These are phyloP conservation scores for Pseudogymnoascus sp. DNA, from an alignment of 2,329 filamentous ascomycete species.

Conservation along the genomic window DNA sequence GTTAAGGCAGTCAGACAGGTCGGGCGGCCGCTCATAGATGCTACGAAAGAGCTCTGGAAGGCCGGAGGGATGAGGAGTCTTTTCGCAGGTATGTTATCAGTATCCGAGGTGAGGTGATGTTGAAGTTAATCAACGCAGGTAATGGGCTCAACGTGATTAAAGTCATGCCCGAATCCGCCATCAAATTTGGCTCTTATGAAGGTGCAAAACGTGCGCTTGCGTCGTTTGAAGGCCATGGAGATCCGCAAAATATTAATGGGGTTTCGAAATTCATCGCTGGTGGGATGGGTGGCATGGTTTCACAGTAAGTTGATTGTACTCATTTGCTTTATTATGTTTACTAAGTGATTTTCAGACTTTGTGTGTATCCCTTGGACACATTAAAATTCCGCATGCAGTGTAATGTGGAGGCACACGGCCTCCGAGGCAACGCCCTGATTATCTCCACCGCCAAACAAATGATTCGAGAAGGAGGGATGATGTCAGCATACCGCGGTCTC, in stretches of 20 bases:
- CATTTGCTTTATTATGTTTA: not conserved
- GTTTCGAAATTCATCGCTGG: slow-evolving; percentile 87
- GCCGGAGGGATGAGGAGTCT: slow-evolving; percentile 82
- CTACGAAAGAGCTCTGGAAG: slow-evolving; percentile 71
- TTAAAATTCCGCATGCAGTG: slow-evolving; percentile 77
- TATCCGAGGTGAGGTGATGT: slow-evolving; percentile 10
- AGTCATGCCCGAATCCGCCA: slow-evolving; percentile 97
- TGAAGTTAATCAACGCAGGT: slow-evolving; percentile 44
- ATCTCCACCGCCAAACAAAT: slow-evolving; percentile 78
- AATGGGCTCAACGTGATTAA: slow-evolving; percentile 96
- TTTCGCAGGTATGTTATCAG: slow-evolving; percentile 67
- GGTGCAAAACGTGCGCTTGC: slow-evolving; percentile 84
- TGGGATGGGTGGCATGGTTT: slow-evolving; percentile 86
- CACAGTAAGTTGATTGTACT: slow-evolving; percentile 55
- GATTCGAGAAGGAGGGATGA: slow-evolving; percentile 66
- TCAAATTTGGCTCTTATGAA: slow-evolving; percentile 97
- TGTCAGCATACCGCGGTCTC: slow-evolving; percentile 81
- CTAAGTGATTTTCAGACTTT: slow-evolving; percentile 50
- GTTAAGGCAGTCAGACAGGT: slow-evolving; percentile 58
- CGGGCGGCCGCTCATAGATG: slow-evolving; percentile 62
- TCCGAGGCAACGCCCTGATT: slow-evolving; percentile 76
- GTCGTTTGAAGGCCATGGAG: slow-evolving; percentile 77
- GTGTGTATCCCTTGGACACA: slow-evolving; percentile 61
- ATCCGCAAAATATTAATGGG: slow-evolving; percentile 70
- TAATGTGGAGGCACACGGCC: slow-evolving; percentile 79